Percentiles rank a stretch among this genome's conserved stretches.
These are phyloP conservation scores for Diaporthe amygdali DNA, from an alignment of 2,329 filamentous ascomycete species.

Conservation along the genomic window DNA sequence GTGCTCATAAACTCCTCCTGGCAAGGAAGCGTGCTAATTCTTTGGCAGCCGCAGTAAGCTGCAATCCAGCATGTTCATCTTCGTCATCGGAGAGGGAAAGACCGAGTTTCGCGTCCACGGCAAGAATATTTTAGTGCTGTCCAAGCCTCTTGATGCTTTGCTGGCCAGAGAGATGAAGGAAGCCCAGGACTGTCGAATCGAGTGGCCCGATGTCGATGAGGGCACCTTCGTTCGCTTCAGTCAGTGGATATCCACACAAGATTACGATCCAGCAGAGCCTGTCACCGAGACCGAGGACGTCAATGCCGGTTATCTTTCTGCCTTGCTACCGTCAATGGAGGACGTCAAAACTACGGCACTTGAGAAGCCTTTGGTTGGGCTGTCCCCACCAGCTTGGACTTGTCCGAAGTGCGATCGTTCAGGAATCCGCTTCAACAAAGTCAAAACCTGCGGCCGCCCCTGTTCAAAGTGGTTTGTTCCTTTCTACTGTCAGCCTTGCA, in stretches of 20 bases:
- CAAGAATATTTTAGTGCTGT: neutral
- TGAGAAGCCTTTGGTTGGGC: neutral
- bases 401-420: neutral
- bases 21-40: no score
- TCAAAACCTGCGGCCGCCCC: neutral
- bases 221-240: conserved; percentile 15
- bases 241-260: conserved; percentile 14
- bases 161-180: conserved; percentile 15
- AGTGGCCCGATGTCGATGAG: conserved; percentile 15
- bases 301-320: neutral
- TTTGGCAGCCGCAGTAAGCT: neutral
- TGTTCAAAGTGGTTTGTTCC: neutral
- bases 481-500: neutral
- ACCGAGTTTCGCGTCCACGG: neutral
- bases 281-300: neutral
- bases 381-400: neutral
- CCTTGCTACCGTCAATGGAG: neutral
- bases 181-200: neutral
- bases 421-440: neutral
- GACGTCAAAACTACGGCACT: neutral
- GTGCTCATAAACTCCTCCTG: no score
- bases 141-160: neutral
- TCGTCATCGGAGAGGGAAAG: neutral
- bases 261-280: neutral
- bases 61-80: neutral